Percentiles rank a stretch among this genome's conserved stretches.
phyloP scores from a whole-genome alignment of 2,329 filamentous ascomycete genomes.

The Gnomoniopsis sp. region DNA sequence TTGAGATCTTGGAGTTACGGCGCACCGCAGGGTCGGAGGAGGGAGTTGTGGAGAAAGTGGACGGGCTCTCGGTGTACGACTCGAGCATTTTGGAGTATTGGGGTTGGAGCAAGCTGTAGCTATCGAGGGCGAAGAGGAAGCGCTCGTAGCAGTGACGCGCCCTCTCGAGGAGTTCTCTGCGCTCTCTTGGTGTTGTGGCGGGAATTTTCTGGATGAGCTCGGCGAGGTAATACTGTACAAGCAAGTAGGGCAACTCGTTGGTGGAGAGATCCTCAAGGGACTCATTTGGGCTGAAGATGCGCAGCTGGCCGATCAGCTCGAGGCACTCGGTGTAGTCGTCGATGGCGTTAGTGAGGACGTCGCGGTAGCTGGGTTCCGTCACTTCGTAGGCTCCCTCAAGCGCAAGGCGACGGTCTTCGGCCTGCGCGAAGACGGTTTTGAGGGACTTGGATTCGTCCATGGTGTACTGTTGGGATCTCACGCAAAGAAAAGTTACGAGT shows the following conservation, averaged over 20 bases:
- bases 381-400: constrained; percentile 64
- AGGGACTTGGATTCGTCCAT: constrained; percentile 46
- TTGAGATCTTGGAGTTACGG: constrained; percentile 79
- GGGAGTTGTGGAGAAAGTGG: constrained; percentile 69
- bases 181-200: constrained; percentile 47
- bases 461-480: constrained; percentile 22
- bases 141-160: constrained; percentile 71
- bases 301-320: constrained; percentile 64
- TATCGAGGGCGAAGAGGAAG: constrained; percentile 74
- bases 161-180: constrained; percentile 58
- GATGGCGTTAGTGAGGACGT: constrained; percentile 65
- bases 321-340: constrained; percentile 71
- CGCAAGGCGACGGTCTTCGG: constrained; percentile 48
- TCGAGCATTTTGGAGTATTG: constrained; percentile 68
- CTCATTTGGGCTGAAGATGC: constrained; percentile 90
- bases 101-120: constrained; percentile 68
- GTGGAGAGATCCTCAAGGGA: constrained; percentile 82
- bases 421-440: constrained; percentile 45
- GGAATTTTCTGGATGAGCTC: constrained; percentile 72
- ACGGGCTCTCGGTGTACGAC: constrained; percentile 67
- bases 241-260: constrained; percentile 79
- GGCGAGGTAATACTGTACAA: constrained; percentile 73
- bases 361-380: constrained; percentile 62
- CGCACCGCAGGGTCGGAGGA: constrained; percentile 59
- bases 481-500: not conserved